Conservation (phyloP, 176 grass and related monocot species). For the Oryza meridionalis region DNA sequence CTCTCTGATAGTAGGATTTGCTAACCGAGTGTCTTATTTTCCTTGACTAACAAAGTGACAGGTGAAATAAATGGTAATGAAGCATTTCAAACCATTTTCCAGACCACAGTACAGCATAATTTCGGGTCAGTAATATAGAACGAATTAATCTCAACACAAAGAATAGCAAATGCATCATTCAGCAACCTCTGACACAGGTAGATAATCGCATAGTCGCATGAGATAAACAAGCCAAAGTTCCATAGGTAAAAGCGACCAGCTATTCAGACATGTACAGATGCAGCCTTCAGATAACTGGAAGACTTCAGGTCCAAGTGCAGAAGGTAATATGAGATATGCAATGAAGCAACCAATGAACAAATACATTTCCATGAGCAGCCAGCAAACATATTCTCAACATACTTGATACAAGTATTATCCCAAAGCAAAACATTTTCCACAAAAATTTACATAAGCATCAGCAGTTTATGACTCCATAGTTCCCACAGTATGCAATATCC, state of each 20-base stretch:
- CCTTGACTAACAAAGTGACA: background rate
- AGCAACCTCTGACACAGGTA: background rate
- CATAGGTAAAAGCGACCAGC: background rate
- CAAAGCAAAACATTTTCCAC: background rate
- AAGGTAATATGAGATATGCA: background rate
- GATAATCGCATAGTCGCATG: background rate
- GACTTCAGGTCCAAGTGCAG: background rate
- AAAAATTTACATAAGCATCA: background rate
- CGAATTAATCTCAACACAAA: no score
- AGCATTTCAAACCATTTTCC: background rate
- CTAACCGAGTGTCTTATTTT: background rate
- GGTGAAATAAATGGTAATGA: no score
- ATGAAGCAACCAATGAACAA: background rate
- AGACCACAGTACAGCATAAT: background rate
- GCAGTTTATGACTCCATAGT: background rate
- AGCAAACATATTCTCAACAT: background rate
- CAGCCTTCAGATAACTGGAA: background rate
- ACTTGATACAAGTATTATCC: background rate
- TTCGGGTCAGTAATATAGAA: background rate
- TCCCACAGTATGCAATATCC: background rate
- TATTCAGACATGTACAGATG: background rate
- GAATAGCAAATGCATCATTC: background rate
- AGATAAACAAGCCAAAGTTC: background rate
- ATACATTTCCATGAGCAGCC: background rate
- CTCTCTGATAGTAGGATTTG: background rate